Conservation (phyloP, 768 basidiomycete species). For the Lepiota subincarnata region DNA sequence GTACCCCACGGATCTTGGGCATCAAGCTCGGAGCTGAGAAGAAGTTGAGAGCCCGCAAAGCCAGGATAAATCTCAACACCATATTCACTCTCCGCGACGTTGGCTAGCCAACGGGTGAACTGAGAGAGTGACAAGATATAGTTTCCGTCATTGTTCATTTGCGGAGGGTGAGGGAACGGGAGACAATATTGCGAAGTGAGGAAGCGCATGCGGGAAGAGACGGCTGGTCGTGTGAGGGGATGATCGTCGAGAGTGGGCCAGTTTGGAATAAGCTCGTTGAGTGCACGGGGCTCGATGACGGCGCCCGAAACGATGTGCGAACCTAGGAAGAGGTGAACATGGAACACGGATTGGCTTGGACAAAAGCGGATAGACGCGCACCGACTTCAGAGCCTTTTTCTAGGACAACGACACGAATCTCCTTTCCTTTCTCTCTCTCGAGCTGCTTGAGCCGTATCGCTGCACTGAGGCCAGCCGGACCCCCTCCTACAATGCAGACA, state of each 20-base stretch:
- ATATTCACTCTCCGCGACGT: conserved; percentile 69
- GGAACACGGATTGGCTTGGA: not conserved
- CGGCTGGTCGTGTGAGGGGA: conserved; percentile 78
- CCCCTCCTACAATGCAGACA: conserved; percentile 95
- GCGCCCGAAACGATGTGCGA: conserved; percentile 95
- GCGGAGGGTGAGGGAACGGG: conserved; percentile 92
- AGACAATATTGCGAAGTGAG: conserved; percentile 65
- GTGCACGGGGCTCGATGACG: conserved; percentile 87
- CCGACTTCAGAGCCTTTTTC: conserved; percentile 95
- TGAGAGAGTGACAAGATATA: conserved; percentile 88
- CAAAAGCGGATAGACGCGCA: conserved; percentile 19
- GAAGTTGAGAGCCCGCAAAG: conserved; percentile 85
- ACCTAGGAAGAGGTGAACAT: conserved; percentile 39
- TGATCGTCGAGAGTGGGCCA: conserved; percentile 67
- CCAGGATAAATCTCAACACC: conserved; percentile 98
- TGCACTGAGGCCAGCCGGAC: conserved; percentile 93
- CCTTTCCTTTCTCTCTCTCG: conserved; percentile 70
- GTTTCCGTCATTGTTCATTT: conserved; percentile 93
- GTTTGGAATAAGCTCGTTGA: conserved; percentile 86
- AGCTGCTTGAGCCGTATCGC: conserved; percentile 95
- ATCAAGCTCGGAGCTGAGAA: conserved; percentile 57
- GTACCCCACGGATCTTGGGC: conserved; percentile 35
- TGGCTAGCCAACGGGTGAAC: conserved; percentile 85
- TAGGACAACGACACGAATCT: conserved; percentile 87
- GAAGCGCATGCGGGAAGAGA: conserved; percentile 79